Conservation (phyloP, 768 basidiomycete genomes). For the Pisolithus tinctorius region DNA sequence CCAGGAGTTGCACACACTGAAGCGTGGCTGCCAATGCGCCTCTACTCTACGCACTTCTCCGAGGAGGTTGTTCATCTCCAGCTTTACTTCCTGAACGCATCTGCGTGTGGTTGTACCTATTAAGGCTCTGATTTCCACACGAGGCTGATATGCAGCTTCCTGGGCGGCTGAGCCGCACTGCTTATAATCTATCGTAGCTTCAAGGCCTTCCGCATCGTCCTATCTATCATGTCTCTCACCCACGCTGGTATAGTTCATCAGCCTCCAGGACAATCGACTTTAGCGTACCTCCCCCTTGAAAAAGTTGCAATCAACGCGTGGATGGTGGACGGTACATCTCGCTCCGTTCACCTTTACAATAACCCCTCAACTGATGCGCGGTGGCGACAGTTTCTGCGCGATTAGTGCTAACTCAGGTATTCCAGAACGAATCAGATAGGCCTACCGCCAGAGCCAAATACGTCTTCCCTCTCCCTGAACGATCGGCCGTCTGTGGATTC, state of each 20-base stretch:
- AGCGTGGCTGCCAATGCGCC: too few relatives aligned
- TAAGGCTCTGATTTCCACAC: neutral
- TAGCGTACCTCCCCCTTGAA: slow-evolving; percentile 34
- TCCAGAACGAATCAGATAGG: slow-evolving; percentile 30
- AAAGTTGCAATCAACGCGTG: slow-evolving; percentile 34
- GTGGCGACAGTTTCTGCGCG: slow-evolving; percentile 35
- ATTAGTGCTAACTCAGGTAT: slow-evolving; percentile 35
- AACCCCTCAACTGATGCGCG: neutral
- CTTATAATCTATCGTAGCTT: neutral
- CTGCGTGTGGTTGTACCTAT: neutral
- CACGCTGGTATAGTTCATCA: slow-evolving; percentile 28
- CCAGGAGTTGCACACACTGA: too few relatives aligned
- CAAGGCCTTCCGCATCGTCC: neutral
- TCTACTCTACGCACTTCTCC: too few relatives aligned
- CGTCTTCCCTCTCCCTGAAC: slow-evolving; percentile 52
- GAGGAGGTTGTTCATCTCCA: too few relatives aligned
- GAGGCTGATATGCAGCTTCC: neutral
- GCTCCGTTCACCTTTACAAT: neutral
- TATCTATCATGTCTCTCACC: slow-evolving; percentile 10
- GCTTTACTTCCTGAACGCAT: neutral
- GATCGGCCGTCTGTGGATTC: slow-evolving; percentile 50
- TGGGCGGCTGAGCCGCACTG: neutral
- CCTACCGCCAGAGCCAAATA: slow-evolving; percentile 45
- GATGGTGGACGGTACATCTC: slow-evolving; percentile 36
- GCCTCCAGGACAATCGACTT: slow-evolving; percentile 12